Conservation (phyloP, 2,329 filamentous ascomycete genomes). For the Apiospora phragmitis region DNA sequence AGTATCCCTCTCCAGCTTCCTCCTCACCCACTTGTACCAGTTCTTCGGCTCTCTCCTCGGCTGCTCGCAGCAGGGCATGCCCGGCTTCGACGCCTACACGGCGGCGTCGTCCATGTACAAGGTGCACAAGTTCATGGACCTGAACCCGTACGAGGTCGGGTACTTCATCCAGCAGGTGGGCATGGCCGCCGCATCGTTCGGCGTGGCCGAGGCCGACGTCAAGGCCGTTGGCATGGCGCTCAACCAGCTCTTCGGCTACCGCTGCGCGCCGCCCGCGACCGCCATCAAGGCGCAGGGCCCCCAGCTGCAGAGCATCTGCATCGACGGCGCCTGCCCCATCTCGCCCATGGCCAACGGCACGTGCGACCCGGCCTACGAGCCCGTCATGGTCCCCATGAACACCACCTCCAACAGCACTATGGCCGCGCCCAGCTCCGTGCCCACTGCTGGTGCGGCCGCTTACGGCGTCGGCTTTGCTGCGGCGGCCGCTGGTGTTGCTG, state of each 20-base stretch:
- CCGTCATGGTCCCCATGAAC: slow-evolving; percentile 25
- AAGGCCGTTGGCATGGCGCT: slow-evolving; percentile 49
- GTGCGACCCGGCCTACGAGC: slow-evolving; percentile 44
- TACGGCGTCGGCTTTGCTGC: slow-evolving; percentile 30
- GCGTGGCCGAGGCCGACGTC: slow-evolving; percentile 55
- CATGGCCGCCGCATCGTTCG: slow-evolving; percentile 57
- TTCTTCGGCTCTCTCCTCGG: slow-evolving; percentile 61
- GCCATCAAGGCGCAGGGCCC: slow-evolving; percentile 45
- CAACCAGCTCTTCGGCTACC: slow-evolving; percentile 49
- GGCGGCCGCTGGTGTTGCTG: slow-evolving; percentile 27
- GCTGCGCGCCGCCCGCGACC: slow-evolving; percentile 47
- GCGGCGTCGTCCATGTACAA: slow-evolving; percentile 49
- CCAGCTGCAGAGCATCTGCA: slow-evolving; percentile 58
- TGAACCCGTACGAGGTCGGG: slow-evolving; percentile 49
- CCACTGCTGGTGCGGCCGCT: slow-evolving; percentile 25
- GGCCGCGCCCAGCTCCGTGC: slow-evolving; percentile 17
- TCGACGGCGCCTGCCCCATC: slow-evolving; percentile 48
- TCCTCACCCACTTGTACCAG: slow-evolving; percentile 62
- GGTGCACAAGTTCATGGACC: slow-evolving; percentile 61
- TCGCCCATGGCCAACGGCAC: slow-evolving; percentile 38
- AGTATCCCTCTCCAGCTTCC: slow-evolving; percentile 37
- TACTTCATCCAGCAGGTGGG: slow-evolving; percentile 64
- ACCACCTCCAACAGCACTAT: slow-evolving; percentile 19
- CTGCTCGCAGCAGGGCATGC: slow-evolving; percentile 51
- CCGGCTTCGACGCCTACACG: slow-evolving; percentile 50